A percentile compares a stretch with the other conserved stretches of the same genome.
phyloP scores from a whole-genome alignment of 1,284 basidiomycete genomes.

The Xerocomus nothofagi region DNA sequence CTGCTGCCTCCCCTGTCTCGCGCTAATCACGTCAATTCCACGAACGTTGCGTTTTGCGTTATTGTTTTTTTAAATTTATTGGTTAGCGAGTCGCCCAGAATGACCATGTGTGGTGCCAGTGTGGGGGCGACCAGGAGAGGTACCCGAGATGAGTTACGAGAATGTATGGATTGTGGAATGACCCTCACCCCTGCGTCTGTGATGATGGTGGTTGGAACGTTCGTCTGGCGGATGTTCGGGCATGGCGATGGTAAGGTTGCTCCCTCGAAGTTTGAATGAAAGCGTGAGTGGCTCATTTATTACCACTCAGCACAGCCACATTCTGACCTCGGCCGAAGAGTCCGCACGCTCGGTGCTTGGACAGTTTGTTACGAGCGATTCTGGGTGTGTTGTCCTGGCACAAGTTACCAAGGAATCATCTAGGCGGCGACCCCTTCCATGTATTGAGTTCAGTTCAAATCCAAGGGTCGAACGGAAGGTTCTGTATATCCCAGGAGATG shows the following conservation, averaged over 20 bases:
- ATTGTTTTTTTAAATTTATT: too few relatives aligned
- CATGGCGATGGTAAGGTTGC: slow-evolving; percentile 17
- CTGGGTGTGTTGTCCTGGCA: neutral
- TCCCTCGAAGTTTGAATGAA: neutral
- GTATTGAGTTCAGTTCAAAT: too few relatives aligned
- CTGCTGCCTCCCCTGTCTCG: slow-evolving; percentile 21
- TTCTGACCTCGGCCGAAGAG: too few relatives aligned
- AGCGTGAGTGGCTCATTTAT: neutral
- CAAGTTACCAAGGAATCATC: neutral
- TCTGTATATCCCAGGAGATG: too few relatives aligned
- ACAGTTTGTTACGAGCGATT: neutral
- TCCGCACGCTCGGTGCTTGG: neutral
- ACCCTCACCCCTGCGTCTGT: slow-evolving; percentile 30
- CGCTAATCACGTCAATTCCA: slow-evolving; percentile 12
- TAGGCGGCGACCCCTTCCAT: neutral
- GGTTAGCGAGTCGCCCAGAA: slow-evolving; percentile 18
- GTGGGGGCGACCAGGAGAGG: slow-evolving; percentile 29
- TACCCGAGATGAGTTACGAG: slow-evolving; percentile 23
- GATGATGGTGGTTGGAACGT: neutral
- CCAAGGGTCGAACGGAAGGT: neutral
- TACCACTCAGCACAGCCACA: neutral
- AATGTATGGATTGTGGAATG: neutral
- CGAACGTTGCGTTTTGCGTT: slow-evolving; percentile 2
- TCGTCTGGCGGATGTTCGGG: slow-evolving; percentile 7
- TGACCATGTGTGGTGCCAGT: slow-evolving; percentile 9